Conservation (phyloP, 495 filamentous ascomycete genomes). For the Aspergillus sclerotiicarbonarius region DNA sequence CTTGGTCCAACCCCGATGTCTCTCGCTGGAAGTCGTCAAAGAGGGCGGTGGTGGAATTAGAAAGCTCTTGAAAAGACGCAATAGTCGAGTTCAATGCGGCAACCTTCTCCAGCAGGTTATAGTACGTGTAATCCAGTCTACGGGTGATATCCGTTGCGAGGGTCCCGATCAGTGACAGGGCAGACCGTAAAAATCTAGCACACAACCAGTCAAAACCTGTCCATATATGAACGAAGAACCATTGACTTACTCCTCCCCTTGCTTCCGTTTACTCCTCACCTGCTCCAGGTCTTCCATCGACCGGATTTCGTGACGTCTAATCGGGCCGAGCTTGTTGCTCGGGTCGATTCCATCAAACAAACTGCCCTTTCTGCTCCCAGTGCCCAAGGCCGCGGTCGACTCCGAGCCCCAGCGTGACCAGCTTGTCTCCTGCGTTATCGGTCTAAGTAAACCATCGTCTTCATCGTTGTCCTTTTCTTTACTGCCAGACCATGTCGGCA, state of each 20-base stretch:
- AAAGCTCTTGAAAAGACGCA: constrained; percentile 65
- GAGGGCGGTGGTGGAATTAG: constrained; percentile 57
- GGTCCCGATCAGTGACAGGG: constrained; percentile 37
- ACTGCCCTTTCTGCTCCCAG: constrained; percentile 34
- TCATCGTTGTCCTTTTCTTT: constrained; percentile 37
- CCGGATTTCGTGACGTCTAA: constrained; percentile 34
- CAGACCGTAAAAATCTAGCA: constrained; percentile 35
- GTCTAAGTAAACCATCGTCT: constrained; percentile 34
- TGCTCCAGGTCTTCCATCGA: constrained; percentile 42
- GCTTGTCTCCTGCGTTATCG: constrained; percentile 32
- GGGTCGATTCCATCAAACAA: constrained; percentile 31
- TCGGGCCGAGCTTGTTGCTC: constrained; percentile 29
- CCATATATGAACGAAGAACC: neutral
- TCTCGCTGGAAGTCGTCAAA: constrained; percentile 62
- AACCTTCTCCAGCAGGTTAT: constrained; percentile 76
- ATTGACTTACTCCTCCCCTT: constrained; percentile 46
- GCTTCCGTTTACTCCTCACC: constrained; percentile 40
- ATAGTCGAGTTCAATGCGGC: constrained; percentile 67
- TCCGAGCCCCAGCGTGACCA: constrained; percentile 37
- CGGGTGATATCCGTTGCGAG: constrained; percentile 59
- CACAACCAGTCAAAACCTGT: neutral
- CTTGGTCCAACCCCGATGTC: constrained; percentile 55
- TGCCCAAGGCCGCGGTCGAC: constrained; percentile 24
- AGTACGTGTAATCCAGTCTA: constrained; percentile 83
- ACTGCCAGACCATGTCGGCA: constrained; percentile 33